phyloP scores from a whole-genome alignment of 31 red algal species.

The Asparagopsis taxiformis region DNA sequence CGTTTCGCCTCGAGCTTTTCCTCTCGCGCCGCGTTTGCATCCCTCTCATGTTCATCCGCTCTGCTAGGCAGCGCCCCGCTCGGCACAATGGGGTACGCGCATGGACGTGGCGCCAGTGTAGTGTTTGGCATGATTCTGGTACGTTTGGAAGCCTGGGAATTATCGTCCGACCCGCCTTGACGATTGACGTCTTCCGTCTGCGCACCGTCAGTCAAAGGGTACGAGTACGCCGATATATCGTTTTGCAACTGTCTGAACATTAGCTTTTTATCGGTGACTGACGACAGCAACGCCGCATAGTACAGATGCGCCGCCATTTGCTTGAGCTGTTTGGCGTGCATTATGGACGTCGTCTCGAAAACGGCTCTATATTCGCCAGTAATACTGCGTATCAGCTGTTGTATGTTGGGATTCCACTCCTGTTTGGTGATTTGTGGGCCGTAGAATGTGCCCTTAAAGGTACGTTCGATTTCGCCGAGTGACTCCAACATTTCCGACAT shows the following conservation, averaged over 20 bases:
- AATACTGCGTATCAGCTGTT: conserved; percentile 25
- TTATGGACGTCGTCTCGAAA: conserved; percentile 9
- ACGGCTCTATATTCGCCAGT: conserved; percentile 27
- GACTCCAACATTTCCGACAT: conserved; percentile 31
- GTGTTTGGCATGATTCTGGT: too few relatives aligned
- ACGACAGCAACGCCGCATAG: conserved; percentile 20
- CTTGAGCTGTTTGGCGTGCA: conserved; percentile 5
- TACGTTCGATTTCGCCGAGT: conserved; percentile 17
- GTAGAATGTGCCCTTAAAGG: conserved; percentile 37
- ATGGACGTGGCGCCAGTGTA: not conserved
- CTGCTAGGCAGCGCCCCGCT: not conserved
- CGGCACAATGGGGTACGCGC: too few relatives aligned
- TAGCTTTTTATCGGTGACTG: conserved; percentile 23
- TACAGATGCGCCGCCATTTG: conserved; percentile 41
- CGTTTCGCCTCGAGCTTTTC: too few relatives aligned
- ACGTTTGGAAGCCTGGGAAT: too few relatives aligned
- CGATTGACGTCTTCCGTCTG: too few relatives aligned
- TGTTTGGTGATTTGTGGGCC: conserved; percentile 43
- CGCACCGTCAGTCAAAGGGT: conserved; percentile 1
- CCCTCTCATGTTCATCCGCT: not conserved
- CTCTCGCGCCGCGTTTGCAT: conserved; percentile 18
- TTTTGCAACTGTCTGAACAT: not conserved
- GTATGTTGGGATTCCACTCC: conserved; percentile 33
- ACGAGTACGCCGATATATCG: not conserved
- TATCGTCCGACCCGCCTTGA: too few relatives aligned